Evolutionary conservation across 2,329 filamentous ascomycete genomes (phyloP).

Genomic region (Pseudonectria foliicola): DNA sequence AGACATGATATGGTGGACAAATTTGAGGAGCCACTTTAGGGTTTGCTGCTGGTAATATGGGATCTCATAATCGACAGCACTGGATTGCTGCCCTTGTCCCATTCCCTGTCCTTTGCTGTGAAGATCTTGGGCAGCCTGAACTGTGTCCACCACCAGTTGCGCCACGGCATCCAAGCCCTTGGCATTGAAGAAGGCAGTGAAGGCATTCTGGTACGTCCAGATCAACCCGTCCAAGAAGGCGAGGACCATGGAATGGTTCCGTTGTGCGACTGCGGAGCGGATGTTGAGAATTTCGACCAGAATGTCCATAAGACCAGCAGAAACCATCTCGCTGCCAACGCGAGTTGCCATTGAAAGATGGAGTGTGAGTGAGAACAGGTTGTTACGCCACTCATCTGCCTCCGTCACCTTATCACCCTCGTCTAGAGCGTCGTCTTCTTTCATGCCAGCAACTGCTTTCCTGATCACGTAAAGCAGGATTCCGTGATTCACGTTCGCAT

Average conservation of each 20-base stretch:
- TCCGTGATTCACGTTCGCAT: conserved; percentile 92
- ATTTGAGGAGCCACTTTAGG: conserved; percentile 89
- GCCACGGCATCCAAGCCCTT: conserved; percentile 86
- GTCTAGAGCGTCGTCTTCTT: conserved; percentile 45
- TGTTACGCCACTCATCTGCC: conserved; percentile 82
- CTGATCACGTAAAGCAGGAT: conserved; percentile 88
- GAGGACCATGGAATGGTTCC: conserved; percentile 76
- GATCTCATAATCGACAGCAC: conserved; percentile 85
- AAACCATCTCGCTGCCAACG: conserved; percentile 75
- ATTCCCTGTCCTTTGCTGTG: conserved; percentile 67
- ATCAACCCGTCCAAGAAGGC: conserved; percentile 85
- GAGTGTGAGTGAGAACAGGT: conserved; percentile 79
- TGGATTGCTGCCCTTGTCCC: conserved; percentile 60
- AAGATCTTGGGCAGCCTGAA: conserved; percentile 59
- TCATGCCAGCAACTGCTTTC: conserved; percentile 81
- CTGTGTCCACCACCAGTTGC: conserved; percentile 75
- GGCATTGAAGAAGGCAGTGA: conserved; percentile 72
- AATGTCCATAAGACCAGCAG: conserved; percentile 82
- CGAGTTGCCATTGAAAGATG: conserved; percentile 69
- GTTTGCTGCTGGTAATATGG: conserved; percentile 91
- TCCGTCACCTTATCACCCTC: conserved; percentile 55
- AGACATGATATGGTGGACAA: conserved; percentile 91
- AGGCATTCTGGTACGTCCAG: conserved; percentile 76
- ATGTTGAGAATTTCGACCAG: conserved; percentile 83
- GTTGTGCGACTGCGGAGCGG: conserved; percentile 72